Evolutionary conservation across 768 basidiomycete genomes (phyloP).

Genomic region (Guyanaporus albipodus): DNA sequence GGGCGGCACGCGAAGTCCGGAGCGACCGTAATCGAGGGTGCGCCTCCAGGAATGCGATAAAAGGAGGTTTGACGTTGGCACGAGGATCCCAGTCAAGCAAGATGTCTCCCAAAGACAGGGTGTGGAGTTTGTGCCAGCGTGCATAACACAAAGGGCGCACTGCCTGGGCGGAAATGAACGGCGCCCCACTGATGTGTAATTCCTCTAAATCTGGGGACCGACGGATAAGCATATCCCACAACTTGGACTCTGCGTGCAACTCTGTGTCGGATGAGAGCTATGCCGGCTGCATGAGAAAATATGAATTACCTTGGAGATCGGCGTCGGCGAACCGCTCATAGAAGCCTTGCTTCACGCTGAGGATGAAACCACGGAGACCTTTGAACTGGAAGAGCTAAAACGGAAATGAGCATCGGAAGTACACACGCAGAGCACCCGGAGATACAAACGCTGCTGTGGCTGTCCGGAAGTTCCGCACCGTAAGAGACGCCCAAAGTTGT

Average conservation of each 20-base stretch:
- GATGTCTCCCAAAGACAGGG: conserved; percentile 62
- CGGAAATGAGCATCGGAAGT: not conserved
- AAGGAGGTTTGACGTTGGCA: conserved; percentile 48
- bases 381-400: conserved; percentile 65
- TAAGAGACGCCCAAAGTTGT: conserved; percentile 59
- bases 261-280: conserved; percentile 16
- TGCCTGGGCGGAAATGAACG: conserved; percentile 38
- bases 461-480: conserved; percentile 53
- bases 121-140: conserved; percentile 63
- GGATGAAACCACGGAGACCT: conserved; percentile 57
- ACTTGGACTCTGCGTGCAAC: conserved; percentile 22
- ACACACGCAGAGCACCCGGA: not conserved
- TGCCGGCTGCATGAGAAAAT: not conserved
- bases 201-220: conserved; percentile 66
- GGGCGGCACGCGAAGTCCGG: conserved; percentile 49
- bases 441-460: conserved; percentile 57
- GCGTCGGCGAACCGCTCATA: conserved; percentile 56
- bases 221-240: conserved; percentile 71
- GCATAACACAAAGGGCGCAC: conserved; percentile 53
- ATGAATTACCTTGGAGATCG: conserved; percentile 47
- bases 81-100: conserved; percentile 51
- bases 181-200: conserved; percentile 41
- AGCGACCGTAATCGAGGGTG: conserved; percentile 52
- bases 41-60: conserved; percentile 64
- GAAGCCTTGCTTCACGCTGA: conserved; percentile 58